phyloP scores from a whole-genome alignment of 257 asterid species.

The Apocynum venetum region DNA sequence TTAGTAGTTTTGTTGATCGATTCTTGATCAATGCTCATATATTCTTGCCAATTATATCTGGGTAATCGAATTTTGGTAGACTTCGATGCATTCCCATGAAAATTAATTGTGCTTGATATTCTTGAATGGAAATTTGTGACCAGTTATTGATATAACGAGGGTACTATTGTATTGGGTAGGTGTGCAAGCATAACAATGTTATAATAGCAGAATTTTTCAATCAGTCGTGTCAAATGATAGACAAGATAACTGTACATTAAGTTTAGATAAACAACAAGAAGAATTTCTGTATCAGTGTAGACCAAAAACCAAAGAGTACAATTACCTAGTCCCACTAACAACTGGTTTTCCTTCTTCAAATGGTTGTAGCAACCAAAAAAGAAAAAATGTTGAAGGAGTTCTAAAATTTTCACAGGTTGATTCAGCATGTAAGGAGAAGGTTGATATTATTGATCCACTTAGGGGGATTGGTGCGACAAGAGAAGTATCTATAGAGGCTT shows the following conservation, averaged over 20 bases:
- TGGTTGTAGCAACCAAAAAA: neutral
- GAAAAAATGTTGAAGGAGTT: neutral
- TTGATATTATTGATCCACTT: conserved; percentile 57
- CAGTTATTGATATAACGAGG: neutral
- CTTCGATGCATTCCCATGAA: neutral
- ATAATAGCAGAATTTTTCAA: neutral
- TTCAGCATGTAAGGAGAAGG: conserved; percentile 23
- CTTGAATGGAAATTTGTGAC: neutral
- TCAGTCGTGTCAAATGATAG: too few species aligned
- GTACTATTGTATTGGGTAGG: neutral
- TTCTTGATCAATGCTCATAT: neutral
- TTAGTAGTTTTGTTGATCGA: neutral
- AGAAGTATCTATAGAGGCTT: conserved; percentile 27
- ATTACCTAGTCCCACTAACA: neutral
- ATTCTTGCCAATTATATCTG: neutral
- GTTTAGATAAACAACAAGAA: neutral
- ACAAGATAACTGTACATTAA: neutral
- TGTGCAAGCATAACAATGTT: neutral
- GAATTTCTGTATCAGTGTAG: neutral
- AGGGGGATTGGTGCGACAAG: conserved; percentile 34
- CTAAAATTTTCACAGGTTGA: conserved; percentile 30
- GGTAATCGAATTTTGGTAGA: neutral
- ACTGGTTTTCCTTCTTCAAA: neutral
- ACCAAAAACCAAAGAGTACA: neutral
- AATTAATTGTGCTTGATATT: neutral